Percentiles rank a stretch among this genome's conserved stretches.
Conservation (phyloP, 1,284 basidiomycete genomes). For the Schizopora paradoxa region DNA sequence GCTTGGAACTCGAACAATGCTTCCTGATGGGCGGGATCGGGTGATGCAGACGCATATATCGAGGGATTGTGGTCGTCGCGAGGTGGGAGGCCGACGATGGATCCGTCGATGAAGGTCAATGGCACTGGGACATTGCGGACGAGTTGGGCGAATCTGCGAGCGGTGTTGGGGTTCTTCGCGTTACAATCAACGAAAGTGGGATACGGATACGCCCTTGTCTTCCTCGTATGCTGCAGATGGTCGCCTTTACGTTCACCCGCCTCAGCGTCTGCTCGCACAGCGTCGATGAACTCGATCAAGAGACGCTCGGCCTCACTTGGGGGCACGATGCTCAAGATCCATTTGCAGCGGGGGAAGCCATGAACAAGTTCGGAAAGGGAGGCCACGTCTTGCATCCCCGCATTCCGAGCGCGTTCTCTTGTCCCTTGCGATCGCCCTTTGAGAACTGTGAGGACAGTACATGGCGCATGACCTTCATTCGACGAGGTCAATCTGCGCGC, state of each 20-base stretch:
- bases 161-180: slow-evolving; percentile 18
- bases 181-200: slow-evolving; percentile 20
- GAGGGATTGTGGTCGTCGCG: slow-evolving; percentile 15
- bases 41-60: slow-evolving; percentile 18
- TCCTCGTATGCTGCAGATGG: background rate
- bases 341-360: too few species aligned
- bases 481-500: slow-evolving; percentile 14
- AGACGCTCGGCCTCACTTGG: slow-evolving; percentile 14
- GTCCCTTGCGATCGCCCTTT: slow-evolving; percentile 15
- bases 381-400: slow-evolving; percentile 19
- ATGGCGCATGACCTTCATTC: too few species aligned
- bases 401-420: slow-evolving; percentile 10
- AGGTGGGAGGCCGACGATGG: slow-evolving; percentile 21
- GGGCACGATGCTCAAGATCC: slow-evolving; percentile 19
- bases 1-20: slow-evolving; percentile 1
- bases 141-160: slow-evolving; percentile 10
- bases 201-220: background rate
- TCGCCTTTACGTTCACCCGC: background rate
- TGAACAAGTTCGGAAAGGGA: too few species aligned
- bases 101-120: slow-evolving; percentile 17
- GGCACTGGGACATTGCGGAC: slow-evolving; percentile 3
- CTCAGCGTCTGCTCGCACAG: background rate
- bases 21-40: background rate
- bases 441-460: slow-evolving; percentile 17
- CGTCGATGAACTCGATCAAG: slow-evolving; percentile 8